A percentile compares a stretch with the other conserved stretches of the same genome.
phyloP scores from a whole-genome alignment of 345 rosid species.

The Eucalyptus melliodora region DNA sequence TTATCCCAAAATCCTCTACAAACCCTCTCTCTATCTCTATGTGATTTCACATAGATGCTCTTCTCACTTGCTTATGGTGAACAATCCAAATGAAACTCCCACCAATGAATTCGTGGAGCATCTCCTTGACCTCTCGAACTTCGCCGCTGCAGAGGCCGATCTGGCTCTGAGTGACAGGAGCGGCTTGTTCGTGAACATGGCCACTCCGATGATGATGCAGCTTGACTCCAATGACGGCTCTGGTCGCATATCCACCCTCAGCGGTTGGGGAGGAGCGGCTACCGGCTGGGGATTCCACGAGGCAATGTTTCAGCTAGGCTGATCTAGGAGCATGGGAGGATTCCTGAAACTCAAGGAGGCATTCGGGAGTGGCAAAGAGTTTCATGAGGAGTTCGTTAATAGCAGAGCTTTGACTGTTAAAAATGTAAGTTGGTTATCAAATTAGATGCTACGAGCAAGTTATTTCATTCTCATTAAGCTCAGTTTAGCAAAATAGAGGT shows the following conservation, averaged over 20 bases:
- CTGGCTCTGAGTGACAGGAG: constrained; percentile 28
- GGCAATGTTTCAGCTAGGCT: constrained; percentile 65
- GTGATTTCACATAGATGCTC: neutral
- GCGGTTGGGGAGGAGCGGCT: constrained; percentile 11
- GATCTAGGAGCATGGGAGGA: constrained; percentile 72
- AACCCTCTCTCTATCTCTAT: neutral
- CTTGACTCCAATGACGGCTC: constrained; percentile 62
- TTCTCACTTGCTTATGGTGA: constrained; percentile 44
- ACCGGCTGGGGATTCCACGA: constrained; percentile 47
- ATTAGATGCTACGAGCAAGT: neutral
- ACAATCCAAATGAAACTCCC: constrained; percentile 49
- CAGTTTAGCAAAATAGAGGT: neutral
- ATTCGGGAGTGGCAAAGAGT: constrained; percentile 63
- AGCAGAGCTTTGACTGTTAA: constrained; percentile 47
- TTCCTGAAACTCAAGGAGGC: constrained; percentile 66
- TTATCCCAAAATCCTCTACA: neutral
- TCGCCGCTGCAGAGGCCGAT: constrained; percentile 41
- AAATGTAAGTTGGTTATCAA: constrained; percentile 34
- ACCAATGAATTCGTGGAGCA: constrained; percentile 85
- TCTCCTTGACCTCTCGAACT: constrained; percentile 70
- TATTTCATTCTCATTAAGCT: neutral
- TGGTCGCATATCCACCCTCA: neutral
- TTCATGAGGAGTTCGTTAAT: constrained; percentile 52
- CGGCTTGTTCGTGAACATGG: constrained; percentile 27
- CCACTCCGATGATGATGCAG: constrained; percentile 75